Base-by-base conservation (phyloP, 2,329 filamentous ascomycete genomes). In the Grosmannia clavigera region DNA sequence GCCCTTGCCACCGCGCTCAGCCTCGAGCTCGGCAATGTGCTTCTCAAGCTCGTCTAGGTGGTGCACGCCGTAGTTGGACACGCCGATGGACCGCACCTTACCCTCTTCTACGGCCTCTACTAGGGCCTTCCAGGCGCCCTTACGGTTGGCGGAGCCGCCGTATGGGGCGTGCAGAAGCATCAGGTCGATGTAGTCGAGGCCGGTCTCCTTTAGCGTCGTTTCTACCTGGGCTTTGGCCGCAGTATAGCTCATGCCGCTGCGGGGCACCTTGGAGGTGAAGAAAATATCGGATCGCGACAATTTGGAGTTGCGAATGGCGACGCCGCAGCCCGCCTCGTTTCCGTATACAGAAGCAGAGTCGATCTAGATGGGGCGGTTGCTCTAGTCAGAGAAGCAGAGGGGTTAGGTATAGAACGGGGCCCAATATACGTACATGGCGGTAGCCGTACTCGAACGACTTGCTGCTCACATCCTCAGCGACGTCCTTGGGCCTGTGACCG, bases 171-270 rank as follows among this genome's bases (percentile, higher is more conserved):
- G 83, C 58, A 86, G 78, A 25, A 86, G 78, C 70, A 81, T 80
- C 60, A 89, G 76, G 66, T 90, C 85, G 63, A 88, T 78, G 69
- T 88, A 89, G 27, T 76, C 80, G 5, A 88, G 75, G 16, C 81
- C 80, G 0, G 84, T 82, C 62, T 83, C 78, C 58, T 77, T 72
- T 27, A 92, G 74, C 19, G 84, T 87, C 58, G 78, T 74, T 64
- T 85, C 73, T 64, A 95, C 78, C 64, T 84, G 80, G 19, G 76
- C 76, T 70, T 83, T 84, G 27, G 87, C 80, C 61, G 76, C 79
- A 16, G 85, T 79, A 67, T 92, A 94, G 63, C 71, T 71, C 38
- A 79, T 68, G 35, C 62, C 63, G 10, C 69, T 66, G n/a, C 70
- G 64, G n/a, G 78, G 77, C 22, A 83, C 72, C 68, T 83, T 83